A percentile compares a stretch with the other conserved stretches of the same genome.
Conservation (phyloP, 306 rosid species). For the Rosa multiflora region DNA sequence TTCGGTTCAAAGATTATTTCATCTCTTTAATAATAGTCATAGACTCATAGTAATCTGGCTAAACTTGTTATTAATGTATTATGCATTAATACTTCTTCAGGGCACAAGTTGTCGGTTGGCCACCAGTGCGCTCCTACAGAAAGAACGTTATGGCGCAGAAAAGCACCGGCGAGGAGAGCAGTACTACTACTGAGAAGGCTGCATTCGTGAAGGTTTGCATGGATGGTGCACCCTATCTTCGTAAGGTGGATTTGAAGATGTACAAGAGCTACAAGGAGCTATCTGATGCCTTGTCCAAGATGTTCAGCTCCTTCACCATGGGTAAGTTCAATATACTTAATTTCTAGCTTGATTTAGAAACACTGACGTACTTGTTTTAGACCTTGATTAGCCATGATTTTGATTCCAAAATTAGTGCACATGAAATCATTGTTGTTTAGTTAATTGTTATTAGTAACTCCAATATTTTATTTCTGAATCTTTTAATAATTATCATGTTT, state of each 20-base stretch:
- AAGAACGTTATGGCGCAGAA: constrained; percentile 89
- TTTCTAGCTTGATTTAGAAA: not conserved
- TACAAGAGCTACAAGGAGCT: constrained; percentile 87
- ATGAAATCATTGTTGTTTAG: not conserved
- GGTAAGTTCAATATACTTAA: constrained; percentile 37
- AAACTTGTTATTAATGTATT: not conserved
- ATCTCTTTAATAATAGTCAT: not conserved
- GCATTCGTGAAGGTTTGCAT: constrained; percentile 86
- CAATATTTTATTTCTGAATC: not conserved
- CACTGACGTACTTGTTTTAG: not conserved
- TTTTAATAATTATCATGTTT: not conserved
- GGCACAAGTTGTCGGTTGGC: constrained; percentile 99
- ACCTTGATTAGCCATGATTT: not conserved
- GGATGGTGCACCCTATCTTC: constrained; percentile 99
- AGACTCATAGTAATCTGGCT: not conserved
- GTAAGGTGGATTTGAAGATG: constrained; percentile 94
- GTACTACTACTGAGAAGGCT: constrained; percentile 34
- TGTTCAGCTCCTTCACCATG: constrained; percentile 97
- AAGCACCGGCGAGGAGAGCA: constrained; percentile 29
- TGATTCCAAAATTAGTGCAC: constrained; percentile 2
- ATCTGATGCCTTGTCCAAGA: constrained; percentile 94
- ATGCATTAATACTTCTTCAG: constrained; percentile 35
- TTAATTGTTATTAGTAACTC: not conserved
- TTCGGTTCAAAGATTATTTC: not conserved
- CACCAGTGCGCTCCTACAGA: constrained; percentile 96